These are phyloP conservation scores for Coemansia sp. DNA, from an alignment of 192 early-diverging fungal genomes.

Conservation along the genomic window DNA sequence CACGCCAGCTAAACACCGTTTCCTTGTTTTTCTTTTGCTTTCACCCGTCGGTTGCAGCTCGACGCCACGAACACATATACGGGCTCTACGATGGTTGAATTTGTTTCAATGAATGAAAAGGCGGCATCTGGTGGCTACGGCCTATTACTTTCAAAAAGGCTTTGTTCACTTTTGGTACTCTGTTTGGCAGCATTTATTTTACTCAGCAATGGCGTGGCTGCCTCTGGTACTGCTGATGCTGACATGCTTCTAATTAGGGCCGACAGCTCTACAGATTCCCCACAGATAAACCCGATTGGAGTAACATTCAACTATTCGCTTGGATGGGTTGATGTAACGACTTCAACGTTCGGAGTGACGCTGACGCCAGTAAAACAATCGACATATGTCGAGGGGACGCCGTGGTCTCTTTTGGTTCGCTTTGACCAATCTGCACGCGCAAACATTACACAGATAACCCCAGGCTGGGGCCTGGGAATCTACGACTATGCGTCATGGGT, in stretches of 20 bases:
- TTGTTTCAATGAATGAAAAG: background rate
- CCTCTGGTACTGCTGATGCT: background rate
- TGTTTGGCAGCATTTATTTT: background rate
- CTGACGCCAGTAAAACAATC: conserved; percentile 23
- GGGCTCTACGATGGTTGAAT: background rate
- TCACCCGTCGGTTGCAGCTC: background rate
- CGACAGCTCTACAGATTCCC: background rate
- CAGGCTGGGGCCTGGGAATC: conserved; percentile 38
- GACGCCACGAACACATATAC: background rate
- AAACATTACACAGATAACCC: conserved; percentile 33
- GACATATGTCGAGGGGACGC: conserved; percentile 13
- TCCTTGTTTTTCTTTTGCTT: background rate
- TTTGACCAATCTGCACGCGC: conserved; percentile 29
- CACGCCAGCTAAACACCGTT: background rate
- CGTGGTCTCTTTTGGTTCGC: conserved; percentile 45
- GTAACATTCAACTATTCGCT: conserved; percentile 48
- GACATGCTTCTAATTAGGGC: background rate
- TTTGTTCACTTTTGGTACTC: background rate
- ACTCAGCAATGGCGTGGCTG: background rate
- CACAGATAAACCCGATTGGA: conserved; percentile 25
- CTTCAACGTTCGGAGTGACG: conserved; percentile 39
- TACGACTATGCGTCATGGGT: conserved; percentile 50
- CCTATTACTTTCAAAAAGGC: background rate
- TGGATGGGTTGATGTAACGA: conserved; percentile 39
- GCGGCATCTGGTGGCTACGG: background rate